Percentiles rank a stretch among this genome's conserved stretches.
phyloP scores from a whole-genome alignment of 2,329 filamentous ascomycete species.

The Pseudogymnoascus verrucosus region DNA sequence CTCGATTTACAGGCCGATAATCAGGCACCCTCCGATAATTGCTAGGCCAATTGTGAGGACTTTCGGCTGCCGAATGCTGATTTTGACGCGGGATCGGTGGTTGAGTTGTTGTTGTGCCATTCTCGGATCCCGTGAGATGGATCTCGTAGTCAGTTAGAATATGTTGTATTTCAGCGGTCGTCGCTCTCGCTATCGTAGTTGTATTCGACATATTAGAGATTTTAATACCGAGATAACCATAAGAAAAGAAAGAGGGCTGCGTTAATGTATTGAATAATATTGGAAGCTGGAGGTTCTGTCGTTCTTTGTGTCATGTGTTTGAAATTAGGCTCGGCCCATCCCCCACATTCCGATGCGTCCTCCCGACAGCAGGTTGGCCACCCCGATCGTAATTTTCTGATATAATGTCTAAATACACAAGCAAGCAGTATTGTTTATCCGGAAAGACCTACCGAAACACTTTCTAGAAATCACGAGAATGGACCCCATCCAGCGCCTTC shows the following conservation, averaged over 20 bases:
- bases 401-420: background rate
- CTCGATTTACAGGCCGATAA: conserved; percentile 37
- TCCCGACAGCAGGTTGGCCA: background rate
- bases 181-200: background rate
- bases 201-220: background rate
- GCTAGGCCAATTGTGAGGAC: conserved; percentile 38
- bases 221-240: background rate
- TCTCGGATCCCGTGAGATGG: conserved; percentile 31
- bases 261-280: background rate
- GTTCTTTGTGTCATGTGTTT: background rate
- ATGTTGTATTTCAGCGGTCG: background rate
- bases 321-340: background rate
- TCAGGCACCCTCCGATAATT: conserved; percentile 39
- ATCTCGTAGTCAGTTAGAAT: conserved; percentile 39
- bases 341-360: background rate
- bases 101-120: conserved; percentile 9
- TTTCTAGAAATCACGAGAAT: background rate
- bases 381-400: background rate
- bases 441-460: background rate
- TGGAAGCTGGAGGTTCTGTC: background rate
- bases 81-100: background rate
- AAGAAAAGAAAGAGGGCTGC: background rate
- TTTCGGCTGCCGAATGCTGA: conserved; percentile 10
- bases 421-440: background rate
- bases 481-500: conserved; percentile 21